A percentile compares a stretch with the other conserved stretches of the same genome.
These are phyloP conservation scores for Rhododendron ferrugineum DNA, from an alignment of 148 eudicot genomes.

Conservation along the genomic window DNA sequence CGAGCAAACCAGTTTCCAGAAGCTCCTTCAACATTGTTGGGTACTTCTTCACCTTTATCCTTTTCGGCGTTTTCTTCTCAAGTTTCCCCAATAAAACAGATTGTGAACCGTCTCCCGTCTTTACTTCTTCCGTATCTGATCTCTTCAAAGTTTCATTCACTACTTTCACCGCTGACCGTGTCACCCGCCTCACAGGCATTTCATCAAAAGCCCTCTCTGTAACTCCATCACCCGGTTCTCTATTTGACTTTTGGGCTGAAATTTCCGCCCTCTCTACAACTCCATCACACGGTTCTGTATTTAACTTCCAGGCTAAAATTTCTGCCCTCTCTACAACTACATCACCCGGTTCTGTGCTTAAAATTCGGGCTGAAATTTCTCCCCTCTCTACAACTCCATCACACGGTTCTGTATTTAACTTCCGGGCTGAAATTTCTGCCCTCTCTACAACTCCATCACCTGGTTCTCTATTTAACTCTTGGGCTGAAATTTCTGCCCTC, in stretches of 20 bases:
- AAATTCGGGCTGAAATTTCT: too few species aligned
- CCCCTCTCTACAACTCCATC: neutral
- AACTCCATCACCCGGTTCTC: neutral
- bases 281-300: neutral
- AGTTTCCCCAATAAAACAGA: neutral
- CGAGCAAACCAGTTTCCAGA: conserved; percentile 60
- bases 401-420: neutral
- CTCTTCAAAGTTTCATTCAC: conserved; percentile 8
- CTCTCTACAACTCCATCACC: neutral
- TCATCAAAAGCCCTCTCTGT: conserved; percentile 4
- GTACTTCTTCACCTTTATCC: conserved; percentile 21
- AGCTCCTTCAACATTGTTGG: conserved; percentile 50
- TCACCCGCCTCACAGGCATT: conserved; percentile 21
- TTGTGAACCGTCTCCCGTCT: conserved; percentile 1
- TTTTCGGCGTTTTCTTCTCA: conserved; percentile 31
- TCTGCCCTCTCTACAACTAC: neutral
- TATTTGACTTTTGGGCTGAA: too few species aligned
- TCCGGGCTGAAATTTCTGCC: neutral
- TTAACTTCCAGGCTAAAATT: too few species aligned
- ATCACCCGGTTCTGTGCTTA: too few species aligned
- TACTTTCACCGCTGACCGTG: conserved; percentile 23
- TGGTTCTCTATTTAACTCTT: neutral
- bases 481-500: neutral
- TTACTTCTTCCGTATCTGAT: neutral
- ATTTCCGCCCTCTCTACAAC: neutral